Evolutionary conservation across 495 filamentous ascomycete species (phyloP).

Genomic region (Cercophora sp.): DNA sequence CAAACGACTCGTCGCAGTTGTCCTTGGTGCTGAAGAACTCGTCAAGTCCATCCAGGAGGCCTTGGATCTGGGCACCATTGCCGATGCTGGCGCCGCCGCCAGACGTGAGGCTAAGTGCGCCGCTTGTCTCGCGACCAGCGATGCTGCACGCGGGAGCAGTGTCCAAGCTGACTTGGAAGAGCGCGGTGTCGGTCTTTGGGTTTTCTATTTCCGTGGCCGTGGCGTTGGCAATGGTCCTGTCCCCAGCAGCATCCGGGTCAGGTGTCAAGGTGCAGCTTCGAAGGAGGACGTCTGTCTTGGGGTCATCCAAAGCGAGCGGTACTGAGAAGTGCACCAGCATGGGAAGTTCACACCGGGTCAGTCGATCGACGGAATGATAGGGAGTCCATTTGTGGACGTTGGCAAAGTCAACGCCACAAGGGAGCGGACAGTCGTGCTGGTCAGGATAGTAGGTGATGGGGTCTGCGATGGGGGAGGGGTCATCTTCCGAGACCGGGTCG

Average conservation of each 20-base stretch:
- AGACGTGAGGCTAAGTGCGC: no score
- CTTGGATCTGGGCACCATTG: no score
- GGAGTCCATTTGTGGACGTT: conserved; percentile 17
- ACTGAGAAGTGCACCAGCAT: conserved; percentile 16
- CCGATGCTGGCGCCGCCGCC: no score
- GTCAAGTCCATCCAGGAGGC: no score
- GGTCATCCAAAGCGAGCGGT: conserved; percentile 4
- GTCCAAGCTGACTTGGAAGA: no score
- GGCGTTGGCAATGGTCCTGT: conserved; percentile 1
- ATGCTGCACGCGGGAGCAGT: no score
- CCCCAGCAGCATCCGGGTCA: background rate
- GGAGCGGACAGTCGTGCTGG: conserved; percentile 16
- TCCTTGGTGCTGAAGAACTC: no score
- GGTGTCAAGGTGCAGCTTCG: conserved; percentile 6
- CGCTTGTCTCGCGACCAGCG: no score
- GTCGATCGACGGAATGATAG: conserved; percentile 14
- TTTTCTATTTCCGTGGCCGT: no score
- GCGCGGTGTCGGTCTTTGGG: no score
- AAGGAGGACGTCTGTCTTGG: conserved; percentile 16
- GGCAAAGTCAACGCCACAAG: conserved; percentile 12
- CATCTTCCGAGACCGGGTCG: background rate
- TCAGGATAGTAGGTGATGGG: conserved; percentile 11
- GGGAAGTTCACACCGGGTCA: conserved; percentile 13
- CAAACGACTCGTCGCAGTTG: no score
- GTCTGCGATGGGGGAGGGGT: conserved; percentile 13